Base-by-base conservation (phyloP, 768 basidiomycete species). In the Leucogyrophana mollusca region DNA sequence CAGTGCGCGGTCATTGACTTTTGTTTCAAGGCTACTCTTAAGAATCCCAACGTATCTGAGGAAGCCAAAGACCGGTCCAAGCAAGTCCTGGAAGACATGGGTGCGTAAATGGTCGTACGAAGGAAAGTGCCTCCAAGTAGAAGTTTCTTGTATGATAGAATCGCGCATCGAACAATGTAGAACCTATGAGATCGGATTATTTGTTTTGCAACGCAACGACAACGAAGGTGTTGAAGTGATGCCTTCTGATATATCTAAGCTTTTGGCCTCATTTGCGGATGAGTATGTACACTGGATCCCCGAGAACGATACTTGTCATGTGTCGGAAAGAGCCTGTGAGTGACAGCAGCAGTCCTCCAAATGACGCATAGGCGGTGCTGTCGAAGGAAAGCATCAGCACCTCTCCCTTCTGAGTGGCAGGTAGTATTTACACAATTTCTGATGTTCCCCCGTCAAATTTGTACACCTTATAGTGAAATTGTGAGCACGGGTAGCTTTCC, bases 351-450 rank as follows among this genome's bases (percentile, higher is more conserved):
- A 99, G 76, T 17, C 96, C 96, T 33, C 96, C 96, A 50, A 96
- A 99, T 7, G 95, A 97, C 34, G 89, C 87, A 64, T 98, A 99
- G 16, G 86, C 95, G 21, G 94, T 96, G 43, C 94, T 97, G 56
- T 38, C 14, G 27, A 25, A 14, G 13, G 21, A 49, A 9, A 50
- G 46, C 34, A 17, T n/a, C 24, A 10, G 37, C 40, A 45, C 43
- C 18, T 40, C 41, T 43, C 20, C 16, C 35, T 33, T 18, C 14
- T 39, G 27, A 23, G 30, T 25, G 40, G 22, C 40, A 39, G 46
- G 9, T 37, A 21, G 16, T 16, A 37, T n/a, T 53, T 73, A 94
- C 92, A 95, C 93, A 56, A 84, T 80, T 56, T 94, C 92, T 25
- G 79, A 77, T 11, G 80, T 81, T 49, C 83, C 87, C 13, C 88